These are phyloP conservation scores for Talaromyces sp. DNA, from an alignment of 2,329 filamentous ascomycete species.

Conservation along the genomic window DNA sequence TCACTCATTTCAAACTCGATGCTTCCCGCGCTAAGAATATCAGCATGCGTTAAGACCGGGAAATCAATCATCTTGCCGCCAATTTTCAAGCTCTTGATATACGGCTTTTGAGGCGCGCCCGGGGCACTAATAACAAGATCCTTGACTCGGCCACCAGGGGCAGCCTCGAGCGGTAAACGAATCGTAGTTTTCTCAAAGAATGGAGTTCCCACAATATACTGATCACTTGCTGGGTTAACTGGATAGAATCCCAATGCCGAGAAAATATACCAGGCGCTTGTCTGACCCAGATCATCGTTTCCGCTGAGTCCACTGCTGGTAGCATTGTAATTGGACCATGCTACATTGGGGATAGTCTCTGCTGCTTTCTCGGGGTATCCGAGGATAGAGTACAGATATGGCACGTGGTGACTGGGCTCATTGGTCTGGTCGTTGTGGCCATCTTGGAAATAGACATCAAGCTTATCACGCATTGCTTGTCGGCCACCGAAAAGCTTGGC, in stretches of 20 bases:
- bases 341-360: slow-evolving; percentile 42
- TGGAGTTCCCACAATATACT: slow-evolving; percentile 51
- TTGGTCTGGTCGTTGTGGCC: slow-evolving; percentile 54
- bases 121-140: slow-evolving; percentile 47
- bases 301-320: slow-evolving; percentile 51
- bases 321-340: slow-evolving; percentile 49
- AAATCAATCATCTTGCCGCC: slow-evolving; percentile 40
- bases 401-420: slow-evolving; percentile 53
- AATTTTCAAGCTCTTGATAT: slow-evolving; percentile 45
- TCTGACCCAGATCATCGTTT: slow-evolving; percentile 55
- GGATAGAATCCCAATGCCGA: slow-evolving; percentile 54
- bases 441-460: slow-evolving; percentile 50
- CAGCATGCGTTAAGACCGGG: slow-evolving; percentile 44
- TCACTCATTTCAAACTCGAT: slow-evolving; percentile 53
- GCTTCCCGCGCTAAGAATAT: slow-evolving; percentile 43
- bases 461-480: slow-evolving; percentile 43
- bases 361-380: slow-evolving; percentile 46
- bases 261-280: slow-evolving; percentile 56
- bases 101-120: slow-evolving; percentile 45
- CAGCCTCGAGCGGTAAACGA: slow-evolving; percentile 37
- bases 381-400: slow-evolving; percentile 50
- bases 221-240: slow-evolving; percentile 48
- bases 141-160: slow-evolving; percentile 28
- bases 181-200: slow-evolving; percentile 52
- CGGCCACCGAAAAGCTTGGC: slow-evolving; percentile 45